A percentile compares a stretch with the other conserved stretches of the same genome.
phyloP scores from a whole-genome alignment of 2,329 filamentous ascomycete species.

The Colletotrichum eremochloae region DNA sequence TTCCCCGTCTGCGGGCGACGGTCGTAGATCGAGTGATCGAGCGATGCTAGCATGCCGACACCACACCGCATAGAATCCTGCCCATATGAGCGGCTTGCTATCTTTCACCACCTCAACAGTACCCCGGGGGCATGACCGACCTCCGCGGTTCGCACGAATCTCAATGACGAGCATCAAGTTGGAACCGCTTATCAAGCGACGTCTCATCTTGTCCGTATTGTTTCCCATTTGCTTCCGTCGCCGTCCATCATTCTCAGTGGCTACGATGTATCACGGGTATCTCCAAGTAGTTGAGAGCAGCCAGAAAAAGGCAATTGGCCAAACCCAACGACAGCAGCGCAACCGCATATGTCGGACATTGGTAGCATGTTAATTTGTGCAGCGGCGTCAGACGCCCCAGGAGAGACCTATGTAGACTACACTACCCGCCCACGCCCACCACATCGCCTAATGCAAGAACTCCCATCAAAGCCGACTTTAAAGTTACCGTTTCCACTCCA shows the following conservation, averaged over 20 bases:
- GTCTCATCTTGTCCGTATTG: background rate
- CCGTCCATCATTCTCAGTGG: background rate
- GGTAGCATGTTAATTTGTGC: slow-evolving; percentile 31
- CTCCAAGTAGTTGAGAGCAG: background rate
- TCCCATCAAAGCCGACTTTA: slow-evolving; percentile 29
- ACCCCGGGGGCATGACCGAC: background rate
- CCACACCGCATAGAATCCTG: background rate
- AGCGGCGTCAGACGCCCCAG: slow-evolving; percentile 31
- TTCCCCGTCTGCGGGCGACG: background rate
- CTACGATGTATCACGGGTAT: background rate
- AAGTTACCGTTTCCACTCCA: slow-evolving; percentile 24
- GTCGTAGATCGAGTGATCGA: slow-evolving; percentile 1
- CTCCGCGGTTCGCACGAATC: background rate
- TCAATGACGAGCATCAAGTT: background rate
- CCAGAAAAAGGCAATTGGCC: background rate
- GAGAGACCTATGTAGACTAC: slow-evolving; percentile 35
- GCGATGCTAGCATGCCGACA: background rate
- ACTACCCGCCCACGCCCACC: slow-evolving; percentile 29
- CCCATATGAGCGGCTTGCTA: background rate
- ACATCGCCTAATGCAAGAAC: slow-evolving; percentile 33
- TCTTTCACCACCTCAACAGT: background rate
- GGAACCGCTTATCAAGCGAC: background rate
- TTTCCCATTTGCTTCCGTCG: no score
- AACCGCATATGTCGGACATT: background rate
- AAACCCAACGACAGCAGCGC: background rate